These are phyloP conservation scores for Candida khao-thaluensis DNA, from an alignment of 805 yeast genomes.

Conservation along the genomic window DNA sequence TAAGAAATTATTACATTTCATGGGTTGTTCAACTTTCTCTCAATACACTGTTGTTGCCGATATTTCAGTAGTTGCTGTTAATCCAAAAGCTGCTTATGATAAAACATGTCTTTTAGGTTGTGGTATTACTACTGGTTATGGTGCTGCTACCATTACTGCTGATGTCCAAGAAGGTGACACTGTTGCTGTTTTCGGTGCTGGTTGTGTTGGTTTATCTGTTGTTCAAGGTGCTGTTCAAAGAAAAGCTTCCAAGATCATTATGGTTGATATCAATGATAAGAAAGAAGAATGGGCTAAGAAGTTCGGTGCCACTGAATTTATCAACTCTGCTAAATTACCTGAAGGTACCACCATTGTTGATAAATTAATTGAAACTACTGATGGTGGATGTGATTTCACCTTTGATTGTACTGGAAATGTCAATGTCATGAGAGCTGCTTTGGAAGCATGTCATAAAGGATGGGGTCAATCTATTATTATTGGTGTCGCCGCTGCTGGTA, in stretches of 20 bases:
- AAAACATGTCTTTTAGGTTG: conserved; percentile 93
- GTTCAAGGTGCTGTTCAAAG: conserved; percentile 90
- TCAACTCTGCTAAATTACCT: conserved; percentile 77
- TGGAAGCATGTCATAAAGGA: conserved; percentile 97
- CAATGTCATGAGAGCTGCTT: conserved; percentile 90
- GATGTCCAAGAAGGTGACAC: conserved; percentile 87
- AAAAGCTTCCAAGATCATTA: conserved; percentile 78
- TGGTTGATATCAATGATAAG: conserved; percentile 80
- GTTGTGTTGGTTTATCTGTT: conserved; percentile 94
- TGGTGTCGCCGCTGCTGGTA: conserved; percentile 98
- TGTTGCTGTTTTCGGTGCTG: conserved; percentile 96
- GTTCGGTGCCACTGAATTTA: conserved; percentile 94
- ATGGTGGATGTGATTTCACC: conserved; percentile 95
- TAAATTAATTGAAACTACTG: conserved; percentile 82
- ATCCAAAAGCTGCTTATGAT: conserved; percentile 79
- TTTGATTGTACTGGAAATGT: conserved; percentile 99
- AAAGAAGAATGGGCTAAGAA: conserved; percentile 83
- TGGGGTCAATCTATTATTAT: conserved; percentile 96
- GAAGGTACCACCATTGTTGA: conserved; percentile 77
- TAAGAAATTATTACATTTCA: conserved; percentile 80
- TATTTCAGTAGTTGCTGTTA: conserved; percentile 91
- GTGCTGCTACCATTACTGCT: conserved; percentile 95
- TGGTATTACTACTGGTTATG: conserved; percentile 98
- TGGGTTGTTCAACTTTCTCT: conserved; percentile 98
- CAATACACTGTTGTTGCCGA: conserved; percentile 98